Conservation (phyloP, 108 stramenopile species). For the Skeletonema menzelii region DNA sequence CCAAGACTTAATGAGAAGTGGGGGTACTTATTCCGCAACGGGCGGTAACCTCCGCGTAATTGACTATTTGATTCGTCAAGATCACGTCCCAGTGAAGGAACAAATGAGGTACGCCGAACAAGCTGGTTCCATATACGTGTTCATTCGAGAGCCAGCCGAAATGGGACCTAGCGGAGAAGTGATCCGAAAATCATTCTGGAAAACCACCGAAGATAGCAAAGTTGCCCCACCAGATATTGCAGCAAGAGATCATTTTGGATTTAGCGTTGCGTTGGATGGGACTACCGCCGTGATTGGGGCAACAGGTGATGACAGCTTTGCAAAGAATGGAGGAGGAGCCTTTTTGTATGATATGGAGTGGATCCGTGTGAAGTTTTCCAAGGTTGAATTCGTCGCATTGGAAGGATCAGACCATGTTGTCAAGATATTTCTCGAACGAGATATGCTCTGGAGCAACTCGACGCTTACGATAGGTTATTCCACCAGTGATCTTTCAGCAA, state of each 20-base stretch:
- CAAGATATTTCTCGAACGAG: slow-evolving; percentile 58
- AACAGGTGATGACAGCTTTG: slow-evolving; percentile 31
- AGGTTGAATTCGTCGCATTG: slow-evolving; percentile 52
- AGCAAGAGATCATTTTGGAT: slow-evolving; percentile 64
- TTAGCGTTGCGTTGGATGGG: slow-evolving; percentile 38
- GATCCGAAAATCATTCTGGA: slow-evolving; percentile 45
- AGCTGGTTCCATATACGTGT: slow-evolving; percentile 74
- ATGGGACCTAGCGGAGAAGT: slow-evolving; percentile 31
- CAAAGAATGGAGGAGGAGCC: slow-evolving; percentile 36
- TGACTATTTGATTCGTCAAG: slow-evolving; percentile 22
- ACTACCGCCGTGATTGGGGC: slow-evolving; percentile 37
- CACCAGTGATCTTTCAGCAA: slow-evolving; percentile 76
- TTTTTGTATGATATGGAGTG: slow-evolving; percentile 58
- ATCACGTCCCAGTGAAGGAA: slow-evolving; percentile 14
- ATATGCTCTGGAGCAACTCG: slow-evolving; percentile 22
- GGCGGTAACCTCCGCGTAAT: slow-evolving; percentile 34
- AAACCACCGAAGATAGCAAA: slow-evolving; percentile 48
- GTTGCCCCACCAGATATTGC: slow-evolving; percentile 59
- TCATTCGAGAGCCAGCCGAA: slow-evolving; percentile 38
- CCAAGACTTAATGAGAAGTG: slow-evolving; percentile 23
- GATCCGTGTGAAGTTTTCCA: slow-evolving; percentile 41
- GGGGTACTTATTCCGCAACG: slow-evolving; percentile 24
- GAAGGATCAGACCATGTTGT: slow-evolving; percentile 55
- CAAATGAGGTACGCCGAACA: slow-evolving; percentile 35
- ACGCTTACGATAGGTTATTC: slow-evolving; percentile 64